Conservation (phyloP, 2,329 filamentous ascomycete genomes). For the Penicillium sp. region DNA sequence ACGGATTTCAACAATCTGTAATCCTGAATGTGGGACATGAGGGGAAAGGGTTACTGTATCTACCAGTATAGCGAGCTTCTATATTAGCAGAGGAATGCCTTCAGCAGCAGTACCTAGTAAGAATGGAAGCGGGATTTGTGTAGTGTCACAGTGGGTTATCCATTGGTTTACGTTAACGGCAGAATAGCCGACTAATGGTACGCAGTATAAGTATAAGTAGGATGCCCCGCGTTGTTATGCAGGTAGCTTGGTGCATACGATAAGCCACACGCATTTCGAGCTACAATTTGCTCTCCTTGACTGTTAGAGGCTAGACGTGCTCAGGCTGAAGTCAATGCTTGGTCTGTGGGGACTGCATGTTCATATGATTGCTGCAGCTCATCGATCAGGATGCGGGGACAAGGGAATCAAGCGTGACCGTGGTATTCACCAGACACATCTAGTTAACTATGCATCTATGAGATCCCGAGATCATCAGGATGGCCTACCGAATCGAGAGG, state of each 20-base stretch:
- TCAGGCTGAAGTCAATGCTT: background rate
- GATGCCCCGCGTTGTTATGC: background rate
- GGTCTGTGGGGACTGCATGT: background rate
- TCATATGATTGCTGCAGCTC: background rate
- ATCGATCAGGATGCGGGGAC: background rate
- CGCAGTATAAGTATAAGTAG: too few relatives aligned
- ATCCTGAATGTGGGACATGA: too few relatives aligned
- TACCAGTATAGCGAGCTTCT: background rate
- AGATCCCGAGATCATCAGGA: slow-evolving; percentile 8
- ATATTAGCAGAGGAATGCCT: background rate
- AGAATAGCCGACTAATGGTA: background rate
- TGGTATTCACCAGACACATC: background rate
- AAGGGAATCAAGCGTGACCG: background rate
- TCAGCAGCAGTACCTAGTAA: background rate
- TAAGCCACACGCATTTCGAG: background rate
- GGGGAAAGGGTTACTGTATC: too few relatives aligned
- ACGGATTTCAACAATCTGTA: slow-evolving; percentile 4
- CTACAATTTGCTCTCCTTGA: background rate
- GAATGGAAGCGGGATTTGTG: background rate
- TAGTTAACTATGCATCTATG: background rate
- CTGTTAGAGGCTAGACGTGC: background rate
- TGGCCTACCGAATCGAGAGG: slow-evolving; percentile 9
- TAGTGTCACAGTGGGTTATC: background rate
- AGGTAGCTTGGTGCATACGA: background rate
- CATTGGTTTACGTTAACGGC: background rate